Percentiles rank a stretch among this genome's conserved stretches.
phyloP scores from a whole-genome alignment of 805 yeast genomes.

The Metahyphopichia silvanorum region DNA sequence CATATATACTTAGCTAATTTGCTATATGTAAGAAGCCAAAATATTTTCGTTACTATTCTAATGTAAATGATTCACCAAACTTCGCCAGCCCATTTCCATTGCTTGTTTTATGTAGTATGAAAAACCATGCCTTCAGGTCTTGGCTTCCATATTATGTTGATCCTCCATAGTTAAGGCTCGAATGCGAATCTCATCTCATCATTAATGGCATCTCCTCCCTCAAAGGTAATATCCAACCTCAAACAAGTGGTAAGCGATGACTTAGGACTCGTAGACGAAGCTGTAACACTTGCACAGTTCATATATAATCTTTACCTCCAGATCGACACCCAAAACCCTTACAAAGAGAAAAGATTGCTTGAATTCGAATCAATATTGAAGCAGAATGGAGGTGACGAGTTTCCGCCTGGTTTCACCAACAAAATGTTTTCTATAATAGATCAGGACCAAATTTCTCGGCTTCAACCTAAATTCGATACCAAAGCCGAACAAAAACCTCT shows the following conservation, averaged over 20 bases:
- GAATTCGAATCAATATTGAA: conserved; percentile 3
- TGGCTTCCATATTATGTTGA: too few relatives aligned
- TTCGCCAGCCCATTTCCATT: too few relatives aligned
- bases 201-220: too few relatives aligned
- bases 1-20: too few relatives aligned
- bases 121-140: too few relatives aligned
- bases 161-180: too few relatives aligned
- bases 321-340: conserved; percentile 2
- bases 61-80: too few relatives aligned
- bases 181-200: too few relatives aligned
- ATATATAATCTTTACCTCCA: conserved; percentile 21
- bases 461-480: background rate
- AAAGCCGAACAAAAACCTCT: background rate
- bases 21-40: too few relatives aligned
- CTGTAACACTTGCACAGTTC: conserved; percentile 24
- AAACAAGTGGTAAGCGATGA: conserved; percentile 7
- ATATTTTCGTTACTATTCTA: too few relatives aligned
- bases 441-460: too few relatives aligned
- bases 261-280: conserved; percentile 20
- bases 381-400: conserved; percentile 41
- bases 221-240: background rate
- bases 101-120: too few relatives aligned
- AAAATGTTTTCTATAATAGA: conserved; percentile 14
- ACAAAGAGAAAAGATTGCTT: conserved; percentile 1
- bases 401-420: conserved; percentile 28